Evolutionary conservation across 345 rosid species (phyloP).

Genomic region (Reutealis trisperma): DNA sequence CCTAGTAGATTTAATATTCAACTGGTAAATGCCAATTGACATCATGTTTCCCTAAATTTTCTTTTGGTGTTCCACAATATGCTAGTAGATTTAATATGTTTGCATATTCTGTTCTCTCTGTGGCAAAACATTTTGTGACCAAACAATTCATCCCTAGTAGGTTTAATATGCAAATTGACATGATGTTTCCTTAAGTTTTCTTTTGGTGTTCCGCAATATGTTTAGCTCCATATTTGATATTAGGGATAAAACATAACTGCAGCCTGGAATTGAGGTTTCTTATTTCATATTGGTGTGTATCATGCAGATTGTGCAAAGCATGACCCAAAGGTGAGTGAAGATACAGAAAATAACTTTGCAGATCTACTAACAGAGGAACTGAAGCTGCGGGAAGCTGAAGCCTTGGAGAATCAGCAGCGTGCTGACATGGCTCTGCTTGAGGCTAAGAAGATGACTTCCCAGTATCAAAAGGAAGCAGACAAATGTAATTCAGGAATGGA

Average conservation of each 20-base stretch:
- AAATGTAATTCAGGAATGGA: constrained; percentile 98
- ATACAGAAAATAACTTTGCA: constrained; percentile 74
- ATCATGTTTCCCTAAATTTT: neutral
- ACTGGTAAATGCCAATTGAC: neutral
- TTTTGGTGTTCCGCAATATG: neutral
- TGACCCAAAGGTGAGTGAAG: constrained; percentile 83
- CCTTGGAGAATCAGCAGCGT: constrained; percentile 68
- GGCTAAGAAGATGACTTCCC: constrained; percentile 92
- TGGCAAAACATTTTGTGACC: neutral
- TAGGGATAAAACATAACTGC: neutral
- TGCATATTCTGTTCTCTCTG: no score
- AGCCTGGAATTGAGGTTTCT: neutral
- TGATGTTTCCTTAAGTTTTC: neutral
- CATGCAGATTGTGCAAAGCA: constrained; percentile 76
- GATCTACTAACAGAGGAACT: constrained; percentile 82
- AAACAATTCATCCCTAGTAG: neutral
- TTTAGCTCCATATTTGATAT: neutral
- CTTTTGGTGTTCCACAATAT: neutral
- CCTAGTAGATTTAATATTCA: neutral
- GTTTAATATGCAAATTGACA: neutral
- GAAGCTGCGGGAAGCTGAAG: constrained; percentile 76
- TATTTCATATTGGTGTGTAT: neutral
- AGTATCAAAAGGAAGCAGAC: constrained; percentile 97
- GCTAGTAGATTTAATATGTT: no score
- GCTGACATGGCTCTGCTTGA: constrained; percentile 79